A percentile compares a stretch with the other conserved stretches of the same genome.
phyloP scores from a whole-genome alignment of 106 monocot species.

The Agapanthus africanus region DNA sequence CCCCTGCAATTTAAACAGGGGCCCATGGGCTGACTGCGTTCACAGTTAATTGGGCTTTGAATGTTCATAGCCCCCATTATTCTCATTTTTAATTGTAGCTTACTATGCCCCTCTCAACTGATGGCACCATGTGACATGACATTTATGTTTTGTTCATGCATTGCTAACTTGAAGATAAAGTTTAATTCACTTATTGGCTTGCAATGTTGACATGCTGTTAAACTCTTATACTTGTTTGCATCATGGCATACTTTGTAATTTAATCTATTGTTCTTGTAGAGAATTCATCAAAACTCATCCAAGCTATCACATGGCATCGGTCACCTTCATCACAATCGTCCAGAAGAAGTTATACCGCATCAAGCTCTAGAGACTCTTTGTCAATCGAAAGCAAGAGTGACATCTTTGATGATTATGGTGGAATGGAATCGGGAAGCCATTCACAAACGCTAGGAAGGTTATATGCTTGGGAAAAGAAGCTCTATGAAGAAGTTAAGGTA shows the following conservation, averaged over 20 bases:
- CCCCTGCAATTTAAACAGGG: too few relatives aligned
- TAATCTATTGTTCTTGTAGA: slow-evolving; percentile 37
- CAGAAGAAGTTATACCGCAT: slow-evolving; percentile 39
- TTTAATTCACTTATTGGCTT: too few relatives aligned
- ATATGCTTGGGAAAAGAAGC: slow-evolving; percentile 99
- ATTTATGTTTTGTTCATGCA: too few relatives aligned
- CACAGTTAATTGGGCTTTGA: too few relatives aligned
- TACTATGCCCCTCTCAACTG: neutral
- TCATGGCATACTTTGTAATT: neutral
- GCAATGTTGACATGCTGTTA: too few relatives aligned
- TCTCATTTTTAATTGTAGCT: neutral
- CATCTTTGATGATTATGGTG: slow-evolving; percentile 59
- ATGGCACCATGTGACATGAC: neutral
- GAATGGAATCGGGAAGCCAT: slow-evolving; percentile 87
- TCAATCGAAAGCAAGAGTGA: slow-evolving; percentile 42
- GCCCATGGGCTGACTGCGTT: too few relatives aligned
- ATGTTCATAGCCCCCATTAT: neutral
- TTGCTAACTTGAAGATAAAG: too few relatives aligned
- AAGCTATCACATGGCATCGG: slow-evolving; percentile 93
- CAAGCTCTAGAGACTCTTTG: slow-evolving; percentile 41
- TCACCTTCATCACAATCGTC: slow-evolving; percentile 70
- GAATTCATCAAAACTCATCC: slow-evolving; percentile 83
- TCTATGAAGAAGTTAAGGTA: slow-evolving; percentile 99
- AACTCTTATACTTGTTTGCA: neutral
- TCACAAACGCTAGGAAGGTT: slow-evolving; percentile 80